Conservation (phyloP, 169 alveolate genomes). For the Plasmodium inui region DNA sequence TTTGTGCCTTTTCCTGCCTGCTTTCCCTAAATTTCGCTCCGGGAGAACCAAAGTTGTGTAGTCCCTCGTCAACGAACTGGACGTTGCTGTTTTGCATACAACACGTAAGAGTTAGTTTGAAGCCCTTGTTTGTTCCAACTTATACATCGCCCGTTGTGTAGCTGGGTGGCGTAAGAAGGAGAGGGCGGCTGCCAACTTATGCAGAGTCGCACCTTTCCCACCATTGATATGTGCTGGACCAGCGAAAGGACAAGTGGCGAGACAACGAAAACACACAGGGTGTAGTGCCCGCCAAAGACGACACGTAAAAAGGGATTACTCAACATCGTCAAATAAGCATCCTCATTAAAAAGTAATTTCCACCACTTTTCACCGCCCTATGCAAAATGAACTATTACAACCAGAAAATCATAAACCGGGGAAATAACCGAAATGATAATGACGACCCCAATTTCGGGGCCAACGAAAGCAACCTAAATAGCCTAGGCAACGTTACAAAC, state of each 20-base stretch:
- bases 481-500: neutral
- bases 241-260: neutral
- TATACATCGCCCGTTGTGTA: neutral
- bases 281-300: too few relatives aligned
- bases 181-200: too few relatives aligned
- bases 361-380: neutral
- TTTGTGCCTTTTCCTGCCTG: neutral
- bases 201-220: neutral
- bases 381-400: constrained; percentile 55
- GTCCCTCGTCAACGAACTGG: neutral
- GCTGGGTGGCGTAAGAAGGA: neutral
- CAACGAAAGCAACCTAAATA: constrained; percentile 1
- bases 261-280: too few relatives aligned
- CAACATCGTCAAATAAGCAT: neutral
- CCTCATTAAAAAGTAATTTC: neutral
- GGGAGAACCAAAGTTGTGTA: neutral
- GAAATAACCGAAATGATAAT: constrained; percentile 32
- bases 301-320: too few relatives aligned
- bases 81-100: neutral
- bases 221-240: neutral
- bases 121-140: neutral
- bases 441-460: neutral
- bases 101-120: neutral
- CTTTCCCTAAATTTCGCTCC: neutral
- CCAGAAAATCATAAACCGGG: constrained; percentile 36